Percentiles rank a stretch among this genome's conserved stretches.
phyloP scores from a whole-genome alignment of 805 yeast species.

The Monosporozyma unispora region DNA sequence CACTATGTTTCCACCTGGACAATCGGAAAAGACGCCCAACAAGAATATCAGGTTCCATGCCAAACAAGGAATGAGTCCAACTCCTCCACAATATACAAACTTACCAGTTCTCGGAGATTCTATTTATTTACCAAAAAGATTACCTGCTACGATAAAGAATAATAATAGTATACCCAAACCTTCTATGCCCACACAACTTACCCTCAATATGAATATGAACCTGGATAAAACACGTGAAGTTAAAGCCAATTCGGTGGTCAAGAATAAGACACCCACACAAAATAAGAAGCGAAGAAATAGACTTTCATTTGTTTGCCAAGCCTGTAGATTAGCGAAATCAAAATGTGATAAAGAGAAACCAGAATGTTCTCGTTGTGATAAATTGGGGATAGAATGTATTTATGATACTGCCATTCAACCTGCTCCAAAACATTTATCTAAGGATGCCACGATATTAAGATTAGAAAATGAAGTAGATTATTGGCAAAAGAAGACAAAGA shows the following conservation, averaged over 20 bases:
- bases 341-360: conserved; percentile 30
- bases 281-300: conserved; percentile 21
- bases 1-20: background rate
- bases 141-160: background rate
- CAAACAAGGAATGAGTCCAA: background rate
- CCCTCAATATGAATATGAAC: background rate
- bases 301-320: conserved; percentile 29
- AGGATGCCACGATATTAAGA: conserved; percentile 25
- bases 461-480: conserved; percentile 26
- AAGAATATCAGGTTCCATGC: background rate
- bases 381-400: conserved; percentile 21
- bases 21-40: background rate
- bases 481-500: conserved; percentile 24
- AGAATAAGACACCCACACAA: background rate
- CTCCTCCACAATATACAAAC: background rate
- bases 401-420: conserved; percentile 27
- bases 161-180: no score
- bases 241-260: background rate
- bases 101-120: background rate
- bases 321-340: conserved; percentile 27
- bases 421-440: conserved; percentile 27
- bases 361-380: conserved; percentile 24
- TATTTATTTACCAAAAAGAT: background rate
- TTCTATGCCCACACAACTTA: no score
- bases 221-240: background rate